These are phyloP conservation scores for Trypanosomatidae sp. DNA, from an alignment of 208 protist species.

Conservation along the genomic window DNA sequence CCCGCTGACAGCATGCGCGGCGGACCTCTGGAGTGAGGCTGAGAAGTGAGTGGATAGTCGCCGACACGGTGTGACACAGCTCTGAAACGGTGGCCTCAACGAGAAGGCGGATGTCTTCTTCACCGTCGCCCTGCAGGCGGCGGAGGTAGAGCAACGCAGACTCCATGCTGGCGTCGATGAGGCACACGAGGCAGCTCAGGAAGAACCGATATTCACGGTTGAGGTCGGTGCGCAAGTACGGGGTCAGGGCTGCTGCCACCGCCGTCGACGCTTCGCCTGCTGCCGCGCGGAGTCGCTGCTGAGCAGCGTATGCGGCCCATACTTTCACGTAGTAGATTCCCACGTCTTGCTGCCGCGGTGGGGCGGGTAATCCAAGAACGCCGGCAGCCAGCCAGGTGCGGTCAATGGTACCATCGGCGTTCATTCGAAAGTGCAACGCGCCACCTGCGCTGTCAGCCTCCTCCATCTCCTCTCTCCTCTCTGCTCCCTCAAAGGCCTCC, in stretches of 20 bases:
- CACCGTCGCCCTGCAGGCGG: constrained; percentile 44
- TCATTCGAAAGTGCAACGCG: constrained; percentile 1
- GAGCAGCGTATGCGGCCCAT: constrained; percentile 16
- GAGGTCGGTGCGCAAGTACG: constrained; percentile 5
- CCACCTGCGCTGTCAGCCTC: not conserved
- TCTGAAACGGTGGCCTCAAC: constrained; percentile 32
- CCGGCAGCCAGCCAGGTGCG: constrained; percentile 8
- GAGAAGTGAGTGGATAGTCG: constrained; percentile 32
- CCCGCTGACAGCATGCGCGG: constrained; percentile 20
- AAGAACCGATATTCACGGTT: constrained; percentile 27
- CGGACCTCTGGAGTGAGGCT: constrained; percentile 21
- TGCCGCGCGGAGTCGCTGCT: not conserved
- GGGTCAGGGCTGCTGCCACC: not conserved
- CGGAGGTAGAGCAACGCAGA: constrained; percentile 29
- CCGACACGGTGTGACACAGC: constrained; percentile 35
- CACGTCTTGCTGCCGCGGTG: constrained; percentile 4
- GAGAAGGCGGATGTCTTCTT: constrained; percentile 56
- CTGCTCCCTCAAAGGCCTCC: not conserved
- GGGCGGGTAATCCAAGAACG: constrained; percentile 3
- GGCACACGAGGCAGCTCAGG: constrained; percentile 34
- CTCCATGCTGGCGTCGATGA: constrained; percentile 46
- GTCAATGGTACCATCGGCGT: constrained; percentile 10
- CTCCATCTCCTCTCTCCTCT: not conserved
- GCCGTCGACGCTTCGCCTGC: not conserved
- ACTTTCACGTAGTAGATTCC: constrained; percentile 22